A percentile compares a stretch with the other conserved stretches of the same genome.
Conservation (phyloP, 345 rosid species). For the Nephelium lappaceum region DNA sequence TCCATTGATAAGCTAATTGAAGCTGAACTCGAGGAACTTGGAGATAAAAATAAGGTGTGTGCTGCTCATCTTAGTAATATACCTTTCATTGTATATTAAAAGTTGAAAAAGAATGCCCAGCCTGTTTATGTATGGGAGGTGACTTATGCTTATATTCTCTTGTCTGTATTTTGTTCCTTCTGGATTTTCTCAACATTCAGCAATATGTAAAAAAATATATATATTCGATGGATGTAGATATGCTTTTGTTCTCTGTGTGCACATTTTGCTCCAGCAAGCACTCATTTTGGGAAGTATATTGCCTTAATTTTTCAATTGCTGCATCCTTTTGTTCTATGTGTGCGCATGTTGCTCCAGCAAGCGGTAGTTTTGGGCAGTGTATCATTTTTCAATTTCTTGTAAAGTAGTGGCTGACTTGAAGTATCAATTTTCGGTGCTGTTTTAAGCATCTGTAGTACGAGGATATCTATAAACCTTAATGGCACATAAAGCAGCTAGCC, state of each 20-base stretch:
- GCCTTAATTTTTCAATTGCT: neutral
- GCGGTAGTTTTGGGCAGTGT: neutral
- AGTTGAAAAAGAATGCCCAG: slow-evolving; percentile 1
- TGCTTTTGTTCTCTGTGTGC: neutral
- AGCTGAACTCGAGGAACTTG: slow-evolving; percentile 88
- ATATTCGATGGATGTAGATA: neutral
- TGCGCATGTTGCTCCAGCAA: neutral
- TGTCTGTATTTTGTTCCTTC: neutral
- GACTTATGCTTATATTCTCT: neutral
- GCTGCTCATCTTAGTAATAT: slow-evolving; percentile 11
- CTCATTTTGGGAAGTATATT: neutral
- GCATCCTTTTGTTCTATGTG: neutral
- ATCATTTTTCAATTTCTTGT: neutral
- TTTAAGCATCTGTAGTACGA: neutral
- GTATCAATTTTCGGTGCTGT: neutral
- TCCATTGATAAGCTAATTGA: slow-evolving; percentile 92
- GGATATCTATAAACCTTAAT: neutral
- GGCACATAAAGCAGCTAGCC: neutral
- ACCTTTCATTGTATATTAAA: neutral
- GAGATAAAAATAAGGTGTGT: slow-evolving; percentile 87
- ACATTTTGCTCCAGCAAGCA: neutral
- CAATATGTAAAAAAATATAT: neutral
- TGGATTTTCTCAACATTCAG: neutral
- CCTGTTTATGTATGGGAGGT: neutral
- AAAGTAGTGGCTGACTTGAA: neutral